These are phyloP conservation scores for Eucalyptus pauciflora DNA, from an alignment of 345 rosid species.

Conservation along the genomic window DNA sequence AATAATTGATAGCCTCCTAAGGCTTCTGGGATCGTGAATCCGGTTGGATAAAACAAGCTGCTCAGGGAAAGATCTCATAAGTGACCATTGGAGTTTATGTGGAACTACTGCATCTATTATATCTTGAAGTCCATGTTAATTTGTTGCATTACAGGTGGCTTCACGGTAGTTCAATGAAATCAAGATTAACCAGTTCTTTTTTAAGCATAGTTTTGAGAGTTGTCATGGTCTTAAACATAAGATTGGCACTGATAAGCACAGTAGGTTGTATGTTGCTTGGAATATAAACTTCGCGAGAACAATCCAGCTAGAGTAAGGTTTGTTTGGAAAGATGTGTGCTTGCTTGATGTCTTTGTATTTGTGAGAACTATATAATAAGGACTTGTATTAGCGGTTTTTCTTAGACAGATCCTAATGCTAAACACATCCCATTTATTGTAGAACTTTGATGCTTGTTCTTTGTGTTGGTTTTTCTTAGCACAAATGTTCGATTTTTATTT, in stretches of 20 bases:
- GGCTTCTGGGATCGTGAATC: background rate
- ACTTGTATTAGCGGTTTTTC: background rate
- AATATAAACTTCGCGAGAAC: background rate
- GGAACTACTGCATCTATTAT: background rate
- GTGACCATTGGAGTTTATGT: background rate
- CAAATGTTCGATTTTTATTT: background rate
- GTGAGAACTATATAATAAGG: background rate
- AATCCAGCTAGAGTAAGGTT: background rate
- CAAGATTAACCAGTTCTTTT: background rate
- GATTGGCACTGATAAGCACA: background rate
- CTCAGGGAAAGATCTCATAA: background rate
- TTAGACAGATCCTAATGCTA: background rate
- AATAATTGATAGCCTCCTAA: background rate
- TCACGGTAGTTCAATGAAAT: background rate
- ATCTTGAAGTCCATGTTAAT: background rate
- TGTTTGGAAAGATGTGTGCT: background rate
- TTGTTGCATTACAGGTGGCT: background rate
- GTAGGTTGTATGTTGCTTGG: background rate
- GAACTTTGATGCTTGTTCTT: too few relatives aligned
- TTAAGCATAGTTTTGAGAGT: background rate
- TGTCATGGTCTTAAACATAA: background rate
- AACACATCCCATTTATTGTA: background rate
- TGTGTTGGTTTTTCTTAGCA: background rate
- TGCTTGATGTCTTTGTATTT: too few relatives aligned
- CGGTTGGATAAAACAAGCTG: background rate